Conservation (phyloP, 1,139 yeast genomes). For the Pneumocystis wakefieldiae region DNA sequence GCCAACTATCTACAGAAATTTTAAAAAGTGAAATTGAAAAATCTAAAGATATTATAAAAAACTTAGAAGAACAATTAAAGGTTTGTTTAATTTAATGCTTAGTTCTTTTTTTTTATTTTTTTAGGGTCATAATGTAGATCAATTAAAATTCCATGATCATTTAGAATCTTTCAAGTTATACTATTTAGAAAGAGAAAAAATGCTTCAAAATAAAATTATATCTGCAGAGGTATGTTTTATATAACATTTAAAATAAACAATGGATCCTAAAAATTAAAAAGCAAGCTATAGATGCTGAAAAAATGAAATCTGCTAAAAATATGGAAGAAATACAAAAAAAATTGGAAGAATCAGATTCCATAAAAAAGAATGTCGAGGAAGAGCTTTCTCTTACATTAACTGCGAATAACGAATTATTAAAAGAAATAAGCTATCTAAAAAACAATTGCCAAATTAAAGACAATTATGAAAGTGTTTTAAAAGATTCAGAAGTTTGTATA, state of each 20-base stretch:
- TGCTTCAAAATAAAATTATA: neutral
- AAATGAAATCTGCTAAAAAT: neutral
- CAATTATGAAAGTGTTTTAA: neutral
- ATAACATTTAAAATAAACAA: neutral
- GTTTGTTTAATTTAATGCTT: neutral
- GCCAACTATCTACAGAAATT: neutral
- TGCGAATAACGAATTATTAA: neutral
- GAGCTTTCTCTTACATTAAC: neutral
- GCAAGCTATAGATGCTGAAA: neutral
- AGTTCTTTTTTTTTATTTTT: neutral
- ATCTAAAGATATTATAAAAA: neutral
- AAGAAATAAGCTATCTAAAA: neutral
- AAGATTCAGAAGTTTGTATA: neutral
- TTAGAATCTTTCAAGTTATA: neutral
- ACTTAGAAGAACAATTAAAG: neutral
- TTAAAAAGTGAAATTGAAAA: neutral
- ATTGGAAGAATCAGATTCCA: neutral
- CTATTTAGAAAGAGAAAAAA: neutral
- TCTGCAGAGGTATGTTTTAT: neutral
- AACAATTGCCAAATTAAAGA: neutral
- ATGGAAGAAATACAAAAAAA: neutral
- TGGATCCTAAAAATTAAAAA: neutral
- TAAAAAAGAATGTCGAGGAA: neutral
- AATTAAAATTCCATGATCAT: neutral
- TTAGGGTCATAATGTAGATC: neutral